These are phyloP conservation scores for Entomortierella beljakovae DNA, from an alignment of 192 early-diverging fungal species.

Conservation along the genomic window DNA sequence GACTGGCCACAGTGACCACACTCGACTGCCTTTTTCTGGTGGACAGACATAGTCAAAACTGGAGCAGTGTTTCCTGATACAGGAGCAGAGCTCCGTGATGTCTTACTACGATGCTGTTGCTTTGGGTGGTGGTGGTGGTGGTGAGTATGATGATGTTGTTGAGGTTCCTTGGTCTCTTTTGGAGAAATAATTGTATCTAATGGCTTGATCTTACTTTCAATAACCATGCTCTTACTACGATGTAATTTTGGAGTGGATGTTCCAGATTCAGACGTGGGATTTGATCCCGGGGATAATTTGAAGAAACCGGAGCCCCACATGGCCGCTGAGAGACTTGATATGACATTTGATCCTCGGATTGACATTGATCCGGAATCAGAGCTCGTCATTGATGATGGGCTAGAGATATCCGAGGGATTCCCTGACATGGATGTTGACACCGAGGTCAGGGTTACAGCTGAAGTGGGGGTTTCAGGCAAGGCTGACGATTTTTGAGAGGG, in stretches of 20 bases:
- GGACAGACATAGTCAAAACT: slow-evolving; percentile 32
- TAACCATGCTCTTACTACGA: slow-evolving; percentile 20
- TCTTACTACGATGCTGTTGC: slow-evolving; percentile 5
- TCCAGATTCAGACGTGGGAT: background rate
- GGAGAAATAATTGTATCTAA: background rate
- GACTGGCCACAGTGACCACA: slow-evolving; percentile 38
- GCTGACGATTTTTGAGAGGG: background rate
- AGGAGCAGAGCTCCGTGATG: background rate
- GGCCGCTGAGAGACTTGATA: slow-evolving; percentile 24
- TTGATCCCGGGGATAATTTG: background rate
- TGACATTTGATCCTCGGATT: slow-evolving; percentile 6
- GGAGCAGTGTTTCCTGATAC: background rate
- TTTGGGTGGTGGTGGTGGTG: slow-evolving; percentile 12
- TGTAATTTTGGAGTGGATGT: background rate
- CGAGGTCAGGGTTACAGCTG: background rate
- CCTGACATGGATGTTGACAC: background rate
- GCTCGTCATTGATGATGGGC: slow-evolving; percentile 22
- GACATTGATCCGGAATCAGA: slow-evolving; percentile 9
- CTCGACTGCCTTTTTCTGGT: slow-evolving; percentile 25
- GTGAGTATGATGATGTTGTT: slow-evolving; percentile 6
- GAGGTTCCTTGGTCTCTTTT: background rate
- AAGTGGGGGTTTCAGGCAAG: background rate
- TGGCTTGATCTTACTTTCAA: slow-evolving; percentile 18
- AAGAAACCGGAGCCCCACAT: slow-evolving; percentile 38
- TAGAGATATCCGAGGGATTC: slow-evolving; percentile 23